These are phyloP conservation scores for Metschnikowia proteae DNA, from an alignment of 805 yeast species.

Conservation along the genomic window DNA sequence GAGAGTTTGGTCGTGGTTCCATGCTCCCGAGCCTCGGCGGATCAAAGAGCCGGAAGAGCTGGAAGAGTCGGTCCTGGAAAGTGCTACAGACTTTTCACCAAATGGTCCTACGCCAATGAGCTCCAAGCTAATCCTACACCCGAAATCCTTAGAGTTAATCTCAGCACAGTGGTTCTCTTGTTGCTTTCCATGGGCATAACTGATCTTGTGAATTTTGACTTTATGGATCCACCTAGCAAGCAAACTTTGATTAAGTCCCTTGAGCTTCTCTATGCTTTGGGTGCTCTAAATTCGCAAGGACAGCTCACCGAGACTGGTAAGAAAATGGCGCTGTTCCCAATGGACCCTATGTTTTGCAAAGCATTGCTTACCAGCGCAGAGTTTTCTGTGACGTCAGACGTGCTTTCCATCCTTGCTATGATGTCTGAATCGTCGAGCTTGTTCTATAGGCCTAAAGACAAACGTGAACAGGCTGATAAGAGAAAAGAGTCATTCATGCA, in stretches of 20 bases:
- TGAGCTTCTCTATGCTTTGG: constrained; percentile 78
- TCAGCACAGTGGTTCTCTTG: constrained; percentile 70
- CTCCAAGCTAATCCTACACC: constrained; percentile 80
- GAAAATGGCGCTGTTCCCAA: constrained; percentile 87
- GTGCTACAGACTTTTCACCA: constrained; percentile 77
- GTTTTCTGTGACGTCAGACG: constrained; percentile 60
- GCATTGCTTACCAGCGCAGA: constrained; percentile 61
- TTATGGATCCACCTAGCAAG: constrained; percentile 84
- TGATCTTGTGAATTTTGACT: constrained; percentile 78
- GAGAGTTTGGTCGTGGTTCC: constrained; percentile 45
- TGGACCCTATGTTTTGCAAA: constrained; percentile 86
- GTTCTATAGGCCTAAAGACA: constrained; percentile 67
- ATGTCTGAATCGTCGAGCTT: constrained; percentile 71
- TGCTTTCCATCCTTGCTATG: constrained; percentile 77
- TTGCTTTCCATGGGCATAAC: constrained; percentile 80
- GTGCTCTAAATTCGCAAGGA: constrained; percentile 82
- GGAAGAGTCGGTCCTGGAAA: constrained; percentile 48
- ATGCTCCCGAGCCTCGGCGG: constrained; percentile 44
- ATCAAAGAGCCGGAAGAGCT: constrained; percentile 47
- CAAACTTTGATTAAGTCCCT: constrained; percentile 70
- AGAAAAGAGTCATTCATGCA: constrained; percentile 54
- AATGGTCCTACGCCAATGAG: constrained; percentile 74
- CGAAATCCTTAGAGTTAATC: constrained; percentile 83
- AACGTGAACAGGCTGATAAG: constrained; percentile 61
- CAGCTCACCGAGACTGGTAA: constrained; percentile 72